Conservation (phyloP, 73 alveolate genomes). For the Paramecium pentaurelia region DNA sequence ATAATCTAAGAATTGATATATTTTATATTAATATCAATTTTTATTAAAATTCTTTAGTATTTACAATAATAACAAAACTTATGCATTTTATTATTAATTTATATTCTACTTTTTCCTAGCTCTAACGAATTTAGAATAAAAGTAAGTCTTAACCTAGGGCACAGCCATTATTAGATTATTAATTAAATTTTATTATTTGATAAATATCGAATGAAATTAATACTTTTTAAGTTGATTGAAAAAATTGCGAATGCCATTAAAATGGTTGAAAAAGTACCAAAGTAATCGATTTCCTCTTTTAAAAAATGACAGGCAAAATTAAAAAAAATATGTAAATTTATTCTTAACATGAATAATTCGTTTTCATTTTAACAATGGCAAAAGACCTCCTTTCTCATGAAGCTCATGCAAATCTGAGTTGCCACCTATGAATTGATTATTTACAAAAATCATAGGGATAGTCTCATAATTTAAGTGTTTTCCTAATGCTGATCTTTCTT, state of each 20-base stretch:
- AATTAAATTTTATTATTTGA: no score
- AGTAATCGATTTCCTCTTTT: neutral
- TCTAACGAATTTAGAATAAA: no score
- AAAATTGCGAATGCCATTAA: neutral
- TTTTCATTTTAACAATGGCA: neutral
- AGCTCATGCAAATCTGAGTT: neutral
- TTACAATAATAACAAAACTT: no score
- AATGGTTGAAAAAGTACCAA: neutral
- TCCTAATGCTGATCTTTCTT: neutral
- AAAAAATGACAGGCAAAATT: neutral
- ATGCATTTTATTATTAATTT: no score
- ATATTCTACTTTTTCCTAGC: no score
- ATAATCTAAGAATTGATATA: no score
- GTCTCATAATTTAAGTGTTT: neutral
- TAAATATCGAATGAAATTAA: no score
- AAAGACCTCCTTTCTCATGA: neutral
- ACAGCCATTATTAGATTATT: no score
- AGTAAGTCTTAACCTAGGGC: no score
- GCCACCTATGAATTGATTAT: slow-evolving; percentile 11
- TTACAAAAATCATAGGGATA: slow-evolving; percentile 1
- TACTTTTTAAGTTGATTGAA: no score
- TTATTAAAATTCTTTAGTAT: no score
- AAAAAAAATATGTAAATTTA: neutral
- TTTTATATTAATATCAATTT: no score
- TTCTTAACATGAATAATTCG: neutral